Percentiles rank a stretch among this genome's conserved stretches.
phyloP scores from a whole-genome alignment of 148 eudicot genomes.

The Silene latifolia region DNA sequence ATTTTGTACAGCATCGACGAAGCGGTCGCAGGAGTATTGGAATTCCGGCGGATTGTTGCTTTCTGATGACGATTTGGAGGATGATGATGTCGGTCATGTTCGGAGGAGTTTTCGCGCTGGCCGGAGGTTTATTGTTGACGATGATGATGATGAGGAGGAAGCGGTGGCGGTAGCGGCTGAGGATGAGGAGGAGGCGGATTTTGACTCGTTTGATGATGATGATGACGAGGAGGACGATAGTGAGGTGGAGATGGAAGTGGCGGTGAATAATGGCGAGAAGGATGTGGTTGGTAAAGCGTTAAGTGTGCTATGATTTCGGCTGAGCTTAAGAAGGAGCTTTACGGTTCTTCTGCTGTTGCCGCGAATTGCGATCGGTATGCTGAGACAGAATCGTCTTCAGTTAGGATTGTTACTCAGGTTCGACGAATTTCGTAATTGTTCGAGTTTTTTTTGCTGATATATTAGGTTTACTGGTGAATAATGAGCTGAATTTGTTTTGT shows the following conservation, averaged over 20 bases:
- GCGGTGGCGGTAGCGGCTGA: constrained; percentile 32
- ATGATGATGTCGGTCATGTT: constrained; percentile 38
- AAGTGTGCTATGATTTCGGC: constrained; percentile 76
- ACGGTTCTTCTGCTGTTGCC: constrained; percentile 40
- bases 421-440: background rate
- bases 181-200: constrained; percentile 24
- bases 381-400: constrained; percentile 66
- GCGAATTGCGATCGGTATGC: constrained; percentile 50
- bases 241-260: constrained; percentile 31
- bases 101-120: constrained; percentile 14
- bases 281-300: constrained; percentile 88
- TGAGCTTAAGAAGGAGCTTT: constrained; percentile 70
- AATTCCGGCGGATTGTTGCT: too few relatives aligned
- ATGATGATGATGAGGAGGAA: constrained; percentile 45
- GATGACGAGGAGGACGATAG: constrained; percentile 24
- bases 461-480: background rate
- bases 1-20: too few relatives aligned
- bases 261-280: constrained; percentile 42
- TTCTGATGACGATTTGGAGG: constrained; percentile 38
- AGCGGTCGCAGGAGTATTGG: too few relatives aligned
- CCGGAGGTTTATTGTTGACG: constrained; percentile 65
- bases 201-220: constrained; percentile 33
- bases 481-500: background rate
- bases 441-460: background rate
- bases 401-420: constrained; percentile 87